A percentile compares a stretch with the other conserved stretches of the same genome.
Conservation (phyloP, 441 rosid genomes). For the Theobroma grandiflorum region DNA sequence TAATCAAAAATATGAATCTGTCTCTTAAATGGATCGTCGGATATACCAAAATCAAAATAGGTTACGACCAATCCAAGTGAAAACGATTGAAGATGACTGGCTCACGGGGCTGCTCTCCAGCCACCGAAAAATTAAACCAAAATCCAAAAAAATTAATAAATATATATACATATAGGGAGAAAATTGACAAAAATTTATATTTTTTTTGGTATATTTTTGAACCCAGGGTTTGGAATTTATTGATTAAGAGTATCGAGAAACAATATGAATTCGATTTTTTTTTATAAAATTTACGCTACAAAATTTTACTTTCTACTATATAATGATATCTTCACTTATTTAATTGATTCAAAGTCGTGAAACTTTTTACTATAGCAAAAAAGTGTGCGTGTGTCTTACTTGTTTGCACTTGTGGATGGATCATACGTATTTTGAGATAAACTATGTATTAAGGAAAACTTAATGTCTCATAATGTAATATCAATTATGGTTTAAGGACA, state of each 20-base stretch:
- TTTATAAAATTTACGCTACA: too few relatives aligned
- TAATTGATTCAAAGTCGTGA: neutral
- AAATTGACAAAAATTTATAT: neutral
- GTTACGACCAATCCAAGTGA: neutral
- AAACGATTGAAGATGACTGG: slow-evolving; percentile 17
- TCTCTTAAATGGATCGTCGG: neutral
- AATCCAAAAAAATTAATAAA: neutral
- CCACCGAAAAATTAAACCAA: neutral
- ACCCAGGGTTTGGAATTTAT: too few relatives aligned
- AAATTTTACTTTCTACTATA: too few relatives aligned
- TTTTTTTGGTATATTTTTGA: neutral
- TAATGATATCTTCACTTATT: too few relatives aligned
- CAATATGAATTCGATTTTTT: too few relatives aligned
- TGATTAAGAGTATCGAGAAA: too few relatives aligned
- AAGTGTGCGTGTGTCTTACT: neutral
- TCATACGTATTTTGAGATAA: too few relatives aligned
- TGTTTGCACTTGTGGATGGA: neutral
- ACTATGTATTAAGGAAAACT: too few relatives aligned
- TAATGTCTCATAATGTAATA: too few relatives aligned
- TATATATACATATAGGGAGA: neutral
- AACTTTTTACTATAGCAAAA: neutral
- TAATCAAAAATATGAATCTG: too few relatives aligned
- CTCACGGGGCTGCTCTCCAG: slow-evolving; percentile 5
- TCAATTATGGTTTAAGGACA: too few relatives aligned
- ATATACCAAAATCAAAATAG: neutral